Percentiles rank a stretch among this genome's conserved stretches.
phyloP scores from a whole-genome alignment of 2,329 filamentous ascomycete genomes.

The Penicillium polonicum region DNA sequence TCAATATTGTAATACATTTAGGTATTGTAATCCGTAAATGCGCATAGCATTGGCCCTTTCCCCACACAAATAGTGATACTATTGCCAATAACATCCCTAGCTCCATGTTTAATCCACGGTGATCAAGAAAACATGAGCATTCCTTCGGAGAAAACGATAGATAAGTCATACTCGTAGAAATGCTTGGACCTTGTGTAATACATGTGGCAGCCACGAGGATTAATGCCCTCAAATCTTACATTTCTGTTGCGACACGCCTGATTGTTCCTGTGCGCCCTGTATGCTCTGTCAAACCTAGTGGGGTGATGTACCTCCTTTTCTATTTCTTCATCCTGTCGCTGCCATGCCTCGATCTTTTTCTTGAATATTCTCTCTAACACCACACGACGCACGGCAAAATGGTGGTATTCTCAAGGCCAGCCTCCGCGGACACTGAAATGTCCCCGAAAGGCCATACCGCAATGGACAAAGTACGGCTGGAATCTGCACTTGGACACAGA shows the following conservation, averaged over 20 bases:
- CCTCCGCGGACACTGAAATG: slow-evolving; percentile 5
- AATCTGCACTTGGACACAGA: slow-evolving; percentile 49
- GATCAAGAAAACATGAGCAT: neutral
- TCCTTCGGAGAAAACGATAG: neutral
- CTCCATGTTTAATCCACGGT: neutral
- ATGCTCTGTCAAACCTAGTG: slow-evolving; percentile 1
- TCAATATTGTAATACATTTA: neutral
- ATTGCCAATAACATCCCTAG: slow-evolving; percentile 16
- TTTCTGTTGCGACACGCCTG: slow-evolving; percentile 11
- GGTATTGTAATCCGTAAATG: neutral
- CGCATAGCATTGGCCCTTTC: neutral
- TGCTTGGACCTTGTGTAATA: slow-evolving; percentile 3
- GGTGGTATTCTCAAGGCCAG: slow-evolving; percentile 2
- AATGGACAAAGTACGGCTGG: slow-evolving; percentile 28
- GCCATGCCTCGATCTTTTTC: neutral
- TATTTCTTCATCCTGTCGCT: neutral
- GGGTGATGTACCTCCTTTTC: slow-evolving; percentile 7
- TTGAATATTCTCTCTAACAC: neutral
- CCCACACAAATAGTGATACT: neutral
- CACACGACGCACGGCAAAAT: slow-evolving; percentile 9
- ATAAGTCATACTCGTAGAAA: slow-evolving; percentile 5
- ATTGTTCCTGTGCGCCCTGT: slow-evolving; percentile 9
- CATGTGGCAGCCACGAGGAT: slow-evolving; percentile 30
- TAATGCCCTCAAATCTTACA: slow-evolving; percentile 21
- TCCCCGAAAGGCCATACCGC: slow-evolving; percentile 7